Base-by-base conservation (phyloP, 2,329 filamentous ascomycete genomes). In the Xylaria polymorpha region DNA sequence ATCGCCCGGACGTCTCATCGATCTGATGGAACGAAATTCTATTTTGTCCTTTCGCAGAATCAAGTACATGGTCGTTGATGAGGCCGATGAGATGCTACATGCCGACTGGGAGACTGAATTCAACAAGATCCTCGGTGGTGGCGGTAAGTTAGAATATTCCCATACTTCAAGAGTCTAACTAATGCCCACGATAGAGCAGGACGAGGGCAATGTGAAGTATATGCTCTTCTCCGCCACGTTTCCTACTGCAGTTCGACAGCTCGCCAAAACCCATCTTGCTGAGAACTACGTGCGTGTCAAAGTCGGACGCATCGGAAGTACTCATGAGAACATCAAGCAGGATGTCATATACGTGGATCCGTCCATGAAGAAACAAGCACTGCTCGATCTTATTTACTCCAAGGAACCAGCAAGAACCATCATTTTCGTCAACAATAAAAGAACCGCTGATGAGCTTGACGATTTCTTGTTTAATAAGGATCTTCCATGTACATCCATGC, bases 151-250 rank as follows among this genome's bases (percentile, higher is more conserved):
- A 12, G 10, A n/a, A 57, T 37, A 9, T 18, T 14, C 14, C 6
- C 12, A 55, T 44, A n/a, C 8, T 14, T 29, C 14, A 25, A 18
- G 15, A 64, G 37, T 37, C 29, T 57, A 37, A 68, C 76, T 81
- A 72, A 80, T 68, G 50, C 25, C 22, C 25, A 66, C 3, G 68
- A 84, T 83, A 97, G 86, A 89, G 80, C 83, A 97, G 73, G 89
- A 97, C 70, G 89, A 92, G 66, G 94, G 86, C 2, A 87, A 87
- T 70, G 82, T 90, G 74, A 87, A 85, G 65, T 91, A 90, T 79
- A 86, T 97, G 81, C 91, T 99, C 83, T 98, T 98, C 80, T 97
- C 94, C 0, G 96, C 96, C 0, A 98, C 96, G 0, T 98, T 99
- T 80, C 93, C 94, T 48, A 94, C 92, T 82, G 84, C 83, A 0